Base-by-base conservation (phyloP, 2,329 filamentous ascomycete species). In the Colletotrichum simmondsii region DNA sequence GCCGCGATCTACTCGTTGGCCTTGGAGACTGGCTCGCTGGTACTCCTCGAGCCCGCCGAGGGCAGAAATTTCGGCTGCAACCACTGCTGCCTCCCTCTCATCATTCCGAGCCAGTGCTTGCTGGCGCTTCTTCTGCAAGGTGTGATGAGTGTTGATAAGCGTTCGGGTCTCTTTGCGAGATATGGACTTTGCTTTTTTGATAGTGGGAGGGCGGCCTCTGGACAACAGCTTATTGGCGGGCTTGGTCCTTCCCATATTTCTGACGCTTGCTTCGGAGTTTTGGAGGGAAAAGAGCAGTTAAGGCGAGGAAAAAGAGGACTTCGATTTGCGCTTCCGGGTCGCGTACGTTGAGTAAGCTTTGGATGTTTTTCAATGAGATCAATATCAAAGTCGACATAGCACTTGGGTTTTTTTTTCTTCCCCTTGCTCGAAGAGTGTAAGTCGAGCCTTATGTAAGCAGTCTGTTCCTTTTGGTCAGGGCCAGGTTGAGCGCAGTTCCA, bases 11-110 rank as follows among this genome's bases (percentile, higher is more conserved):
- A 85, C 85, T 64, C 90, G 87, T 79, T 93, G 92, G 16, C 92
- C 92, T 71, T 92, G 89, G n/a, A 93, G 85, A 79, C 92, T 93
- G 32, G 92, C 92, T 76, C 88, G 87, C 77, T 93, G 92, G 75
- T 93, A 93, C 67, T 85, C 86, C 64, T 90, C 85, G 28, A 93
- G 83, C 0, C 92, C 92, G 4, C 92, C 92, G 3, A 92, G 81
- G 4, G 85, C 84, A 49, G 87, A 81, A 58, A 93, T 89, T 76
- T 92, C 85, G 1, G 85, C 83, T 26, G 86, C 80, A 24, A 92
- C 82, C 1, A 81, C 78, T 5, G 82, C 81, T 52, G 85, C 86
- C 68, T 86, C 84, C 1, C 81, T 79, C 77, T 93, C 89, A 8
- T 90, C 90, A 62, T 85, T 85, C 19, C 73, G 77, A 26, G 84